Base-by-base conservation (phyloP, 441 rosid genomes). In the Theobroma grandiflorum region DNA sequence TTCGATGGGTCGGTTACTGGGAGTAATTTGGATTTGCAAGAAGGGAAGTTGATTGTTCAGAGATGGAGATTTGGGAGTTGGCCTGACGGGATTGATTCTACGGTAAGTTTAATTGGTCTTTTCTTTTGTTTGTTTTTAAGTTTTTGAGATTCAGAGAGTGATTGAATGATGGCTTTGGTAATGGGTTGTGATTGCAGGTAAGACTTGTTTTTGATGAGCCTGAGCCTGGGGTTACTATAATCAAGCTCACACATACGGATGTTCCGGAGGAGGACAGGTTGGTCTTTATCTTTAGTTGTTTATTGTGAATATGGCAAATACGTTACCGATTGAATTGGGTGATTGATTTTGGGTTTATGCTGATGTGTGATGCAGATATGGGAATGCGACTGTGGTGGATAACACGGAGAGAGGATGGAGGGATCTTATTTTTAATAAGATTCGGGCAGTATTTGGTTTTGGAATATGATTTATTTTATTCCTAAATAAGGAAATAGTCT, bases 321-420 rank as follows among this genome's bases (percentile, higher is more conserved):
- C 42, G 16, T 58, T 59, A 2, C n/a, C 2, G 20, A 33, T 67
- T 57, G 53, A 20, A 66, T 64, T 38, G 53, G 31, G 26, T 53
- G 33, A 62, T 33, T 3, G 37, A 64, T 37, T 7, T 49, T 37
- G 62, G 12, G 37, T 37, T 14, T 33, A 4, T n/a, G 31, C 50
- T 63, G 62, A 50, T 50, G 81, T 49, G 9, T 76, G 55, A 12
- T 87, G 92, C 89, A 96, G 99, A 84, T 95, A 93, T 78, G 99
- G 98, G 55, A 96, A 96, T 85, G 90, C 96, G 0, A 96, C 98
- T 45, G 98, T 96, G 80, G 98, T 84, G 86, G 99, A 96, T 82
- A 96, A 95, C 87, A 96, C 99, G 0, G 97, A 96, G 90, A 90
- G 98, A 86, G 98, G 99, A 80, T 96, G 99, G 99, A 85, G 97